Evolutionary conservation across 352 stramenopile genomes (phyloP), one percentile per base, ranked within the genome.

Genomic region (Elongisporangium prolatum): DNA sequence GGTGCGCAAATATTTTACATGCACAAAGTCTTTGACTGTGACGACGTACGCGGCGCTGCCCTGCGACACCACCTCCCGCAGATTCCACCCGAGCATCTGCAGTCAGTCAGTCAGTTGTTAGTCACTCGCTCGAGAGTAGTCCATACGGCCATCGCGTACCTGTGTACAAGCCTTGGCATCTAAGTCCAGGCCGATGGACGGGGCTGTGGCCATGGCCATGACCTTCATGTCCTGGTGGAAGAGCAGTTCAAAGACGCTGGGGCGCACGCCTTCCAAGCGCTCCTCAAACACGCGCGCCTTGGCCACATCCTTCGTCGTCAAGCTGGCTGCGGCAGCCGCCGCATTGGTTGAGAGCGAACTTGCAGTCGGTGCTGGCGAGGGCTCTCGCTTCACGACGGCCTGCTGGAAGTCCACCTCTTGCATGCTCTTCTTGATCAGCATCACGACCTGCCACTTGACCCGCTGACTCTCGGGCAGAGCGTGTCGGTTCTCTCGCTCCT

Each of bases 401-500:
- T 71, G 56, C 60, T 85, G 85, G 17, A 84, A 68, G 52, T 86
- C 79, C 37, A 91, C 54, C 34, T 86, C 58, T 16, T 84, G 67
- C 59, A 91, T 82, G 28, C 71, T 81, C 51, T 84, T 83, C 54
- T 84, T 75, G 61, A 91, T 79, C 25, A 74, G 60, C 21, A 67
- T 72, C 25, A 89, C 71, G 38, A 89, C 57, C 48, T 89, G 77
- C 65, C 68, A 76, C 59, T 84, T 89, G 38, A 91, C 64, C 7
- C 81, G 73, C 49, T 86, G 75, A 16, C 73, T 77, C 63, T 91
- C 81, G 20, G 80, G 77, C 0, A 86, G 57, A 5, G 77, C 71
- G 56, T 89, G 79, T 20, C 81, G 76, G 52, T 79, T 59, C 52
- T 91, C 81, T 5, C 68, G 77, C 51, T 91, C 81, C 63, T 88